phyloP scores from a whole-genome alignment of 225 moss, liverwort and hornwort species.

The Polytrichum formosum region DNA sequence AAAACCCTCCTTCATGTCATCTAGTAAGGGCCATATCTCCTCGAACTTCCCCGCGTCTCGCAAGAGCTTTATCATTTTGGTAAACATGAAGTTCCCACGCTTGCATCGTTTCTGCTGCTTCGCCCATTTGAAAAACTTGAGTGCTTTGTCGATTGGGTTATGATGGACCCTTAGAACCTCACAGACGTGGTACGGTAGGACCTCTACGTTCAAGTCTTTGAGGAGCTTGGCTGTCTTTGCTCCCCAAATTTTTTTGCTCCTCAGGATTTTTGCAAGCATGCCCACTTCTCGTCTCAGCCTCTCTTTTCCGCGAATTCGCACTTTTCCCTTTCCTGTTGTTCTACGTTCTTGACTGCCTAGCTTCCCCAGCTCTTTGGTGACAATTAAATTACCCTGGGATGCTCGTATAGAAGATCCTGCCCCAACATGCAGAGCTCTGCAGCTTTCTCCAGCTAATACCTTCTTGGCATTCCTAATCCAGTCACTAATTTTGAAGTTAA shows the following conservation, averaged over 20 bases:
- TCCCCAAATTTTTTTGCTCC: constrained; percentile 39
- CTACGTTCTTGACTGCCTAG: neutral
- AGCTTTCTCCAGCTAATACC: neutral
- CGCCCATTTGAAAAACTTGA: constrained; percentile 86
- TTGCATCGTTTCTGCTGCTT: constrained; percentile 73
- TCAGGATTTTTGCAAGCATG: constrained; percentile 36
- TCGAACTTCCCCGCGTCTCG: constrained; percentile 64
- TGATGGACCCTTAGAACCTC: constrained; percentile 38
- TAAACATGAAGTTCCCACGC: constrained; percentile 63
- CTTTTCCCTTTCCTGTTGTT: neutral
- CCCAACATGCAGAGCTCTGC: constrained; percentile 8
- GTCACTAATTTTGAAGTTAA: neutral
- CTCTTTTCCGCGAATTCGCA: constrained; percentile 30
- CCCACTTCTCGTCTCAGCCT: constrained; percentile 36
- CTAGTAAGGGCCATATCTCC: constrained; percentile 53
- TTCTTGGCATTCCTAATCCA: neutral
- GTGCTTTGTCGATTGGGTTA: constrained; percentile 34
- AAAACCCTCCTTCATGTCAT: constrained; percentile 47
- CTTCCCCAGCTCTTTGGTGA: constrained; percentile 1
- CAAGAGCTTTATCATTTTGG: constrained; percentile 57
- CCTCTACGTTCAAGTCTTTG: constrained; percentile 34
- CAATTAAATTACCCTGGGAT: neutral
- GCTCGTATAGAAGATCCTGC: neutral
- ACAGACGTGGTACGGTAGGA: constrained; percentile 42
- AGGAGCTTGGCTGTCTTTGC: constrained; percentile 45